These are phyloP conservation scores for Microstegium vimineum DNA, from an alignment of 176 grass and related monocot species.

Conservation along the genomic window DNA sequence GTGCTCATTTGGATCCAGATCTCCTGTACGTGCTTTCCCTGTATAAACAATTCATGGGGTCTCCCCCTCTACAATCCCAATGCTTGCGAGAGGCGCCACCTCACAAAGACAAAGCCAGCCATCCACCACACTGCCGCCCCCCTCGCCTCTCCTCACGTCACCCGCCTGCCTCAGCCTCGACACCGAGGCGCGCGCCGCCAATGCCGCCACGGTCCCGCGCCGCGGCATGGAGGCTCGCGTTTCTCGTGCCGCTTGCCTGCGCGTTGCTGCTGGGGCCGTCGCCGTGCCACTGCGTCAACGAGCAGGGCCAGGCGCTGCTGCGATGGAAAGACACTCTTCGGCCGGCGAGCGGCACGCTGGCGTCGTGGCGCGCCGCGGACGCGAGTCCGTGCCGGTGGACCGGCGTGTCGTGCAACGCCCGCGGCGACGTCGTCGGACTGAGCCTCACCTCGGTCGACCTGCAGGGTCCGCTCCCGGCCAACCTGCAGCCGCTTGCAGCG, in stretches of 20 bases:
- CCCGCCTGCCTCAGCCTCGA: not conserved
- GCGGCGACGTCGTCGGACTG: constrained; percentile 45
- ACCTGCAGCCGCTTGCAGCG: constrained; percentile 46
- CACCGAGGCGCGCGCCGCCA: constrained; percentile 30
- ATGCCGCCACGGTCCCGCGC: constrained; percentile 37
- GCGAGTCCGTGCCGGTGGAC: constrained; percentile 64
- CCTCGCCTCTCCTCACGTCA: constrained; percentile 15
- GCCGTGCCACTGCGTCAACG: constrained; percentile 62
- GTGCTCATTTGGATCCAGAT: constrained; percentile 90
- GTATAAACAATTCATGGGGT: constrained; percentile 99
- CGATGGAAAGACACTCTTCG: constrained; percentile 61
- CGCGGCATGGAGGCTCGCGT: constrained; percentile 12
- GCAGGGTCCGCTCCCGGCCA: constrained; percentile 62
- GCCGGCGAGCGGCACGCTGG: constrained; percentile 44
- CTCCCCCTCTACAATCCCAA: constrained; percentile 91
- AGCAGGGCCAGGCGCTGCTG: constrained; percentile 78
- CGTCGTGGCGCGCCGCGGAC: constrained; percentile 69
- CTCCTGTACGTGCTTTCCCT: constrained; percentile 52
- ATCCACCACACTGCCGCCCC: not conserved
- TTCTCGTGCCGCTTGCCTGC: constrained; percentile 32
- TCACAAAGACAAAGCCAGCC: constrained; percentile 29
- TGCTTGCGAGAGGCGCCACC: constrained; percentile 42
- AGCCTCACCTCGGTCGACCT: constrained; percentile 63
- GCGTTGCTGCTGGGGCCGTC: constrained; percentile 33
- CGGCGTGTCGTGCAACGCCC: constrained; percentile 66